Base-by-base conservation (phyloP, 2,329 filamentous ascomycete genomes). In the Aspergillus fischeri region DNA sequence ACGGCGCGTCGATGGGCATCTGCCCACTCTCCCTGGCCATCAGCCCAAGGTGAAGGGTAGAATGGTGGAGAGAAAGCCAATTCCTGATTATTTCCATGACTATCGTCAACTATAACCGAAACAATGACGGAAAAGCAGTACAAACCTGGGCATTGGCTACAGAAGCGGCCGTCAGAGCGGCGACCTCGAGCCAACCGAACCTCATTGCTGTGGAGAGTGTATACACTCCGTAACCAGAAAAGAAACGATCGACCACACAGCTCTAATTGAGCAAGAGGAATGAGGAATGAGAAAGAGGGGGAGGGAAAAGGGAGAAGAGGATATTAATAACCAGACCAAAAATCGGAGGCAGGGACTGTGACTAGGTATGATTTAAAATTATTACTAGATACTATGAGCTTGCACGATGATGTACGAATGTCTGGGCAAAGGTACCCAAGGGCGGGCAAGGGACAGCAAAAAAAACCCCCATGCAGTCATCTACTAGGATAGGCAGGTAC, bases 21-120 rank as follows among this genome's bases (percentile, higher is more conserved):
- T 54, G 83, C 81, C 92, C 92, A 96, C 48, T 83, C 78, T 10
- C 89, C 89, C 5, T 83, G 73, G 20, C 90, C 88, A 61, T 89
- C 84, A 77, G 88, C 88, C 91, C 92, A 96, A 78, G 92, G 92
- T 28, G 90, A 92, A 1, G 92, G 92, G 69, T 96, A 96, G 69
- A 83, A 83, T 2, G 91, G 89, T 48, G 84, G 83, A 25, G 83
- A 86, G 51, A 68, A 71, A 10, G 73, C 72, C 7, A 75, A 53
- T 7, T 68, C 64, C 67, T 72, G 51, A 54, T 58, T 35, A 17
- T 42, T 49, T 32, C 10, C 20, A 25, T 42, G 7, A 10, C 2
- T 38, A 32, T 48, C 3, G 32, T 64, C 49, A 66, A 53, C 17
- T 11, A 29, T 38, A 8, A 10, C 28, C 24, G 17, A 8, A 27